These are phyloP conservation scores for Tuber magnatum DNA, from an alignment of 495 filamentous ascomycete species.

Conservation along the genomic window DNA sequence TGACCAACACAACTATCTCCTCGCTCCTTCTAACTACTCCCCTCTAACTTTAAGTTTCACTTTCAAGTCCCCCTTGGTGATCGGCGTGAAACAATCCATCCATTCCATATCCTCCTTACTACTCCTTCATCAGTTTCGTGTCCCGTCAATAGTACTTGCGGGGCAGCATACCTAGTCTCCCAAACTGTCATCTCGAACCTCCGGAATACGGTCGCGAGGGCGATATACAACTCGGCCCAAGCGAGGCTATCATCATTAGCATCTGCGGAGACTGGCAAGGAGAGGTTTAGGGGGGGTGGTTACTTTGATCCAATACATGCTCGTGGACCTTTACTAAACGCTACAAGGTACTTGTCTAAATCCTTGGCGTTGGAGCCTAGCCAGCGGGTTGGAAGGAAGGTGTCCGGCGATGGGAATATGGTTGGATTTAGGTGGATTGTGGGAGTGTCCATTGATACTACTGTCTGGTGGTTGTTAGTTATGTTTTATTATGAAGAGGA, in stretches of 20 bases:
- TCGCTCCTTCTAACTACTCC: not conserved
- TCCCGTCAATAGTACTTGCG: not conserved
- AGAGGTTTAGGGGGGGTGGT: not conserved
- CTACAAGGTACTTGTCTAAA: constrained; percentile 41
- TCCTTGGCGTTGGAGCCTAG: constrained; percentile 34
- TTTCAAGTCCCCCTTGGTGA: not conserved
- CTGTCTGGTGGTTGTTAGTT: constrained; percentile 7
- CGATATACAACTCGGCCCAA: constrained; percentile 23
- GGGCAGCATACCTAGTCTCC: constrained; percentile 8
- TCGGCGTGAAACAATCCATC: constrained; percentile 14
- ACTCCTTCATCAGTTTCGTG: not conserved
- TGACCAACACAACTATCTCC: not conserved
- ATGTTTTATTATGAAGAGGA: not conserved
- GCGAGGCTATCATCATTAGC: constrained; percentile 19
- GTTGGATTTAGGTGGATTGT: constrained; percentile 44
- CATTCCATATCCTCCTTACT: constrained; percentile 26
- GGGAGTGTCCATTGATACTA: constrained; percentile 44
- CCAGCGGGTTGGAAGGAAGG: constrained; percentile 48
- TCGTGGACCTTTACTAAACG: constrained; percentile 21
- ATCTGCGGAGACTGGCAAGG: too few relatives aligned
- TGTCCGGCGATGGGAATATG: constrained; percentile 45
- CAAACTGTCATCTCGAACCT: constrained; percentile 16
- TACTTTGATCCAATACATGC: constrained; percentile 28
- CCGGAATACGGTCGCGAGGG: constrained; percentile 15
- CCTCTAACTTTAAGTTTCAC: not conserved